Conservation (phyloP, 202 grass and related monocot genomes). For the Brachypodium distachyon region DNA sequence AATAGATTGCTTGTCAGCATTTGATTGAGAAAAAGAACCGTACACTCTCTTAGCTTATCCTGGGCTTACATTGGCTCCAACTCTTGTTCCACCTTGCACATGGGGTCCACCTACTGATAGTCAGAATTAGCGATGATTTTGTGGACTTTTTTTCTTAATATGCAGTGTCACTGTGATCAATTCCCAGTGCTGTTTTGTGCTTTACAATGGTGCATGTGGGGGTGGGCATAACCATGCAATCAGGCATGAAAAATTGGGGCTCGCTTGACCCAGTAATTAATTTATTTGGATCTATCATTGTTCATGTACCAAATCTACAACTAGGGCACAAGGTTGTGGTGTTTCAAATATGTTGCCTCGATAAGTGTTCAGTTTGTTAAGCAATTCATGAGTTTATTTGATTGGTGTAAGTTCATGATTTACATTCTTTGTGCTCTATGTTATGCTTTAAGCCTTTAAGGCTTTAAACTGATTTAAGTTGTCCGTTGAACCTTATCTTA, state of each 20-base stretch:
- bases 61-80: neutral
- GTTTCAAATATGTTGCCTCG: neutral
- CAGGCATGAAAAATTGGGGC: neutral
- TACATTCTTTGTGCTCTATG: neutral
- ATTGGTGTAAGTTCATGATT: neutral
- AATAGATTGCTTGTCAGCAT: neutral
- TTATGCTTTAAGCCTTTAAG: no score
- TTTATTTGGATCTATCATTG: neutral
- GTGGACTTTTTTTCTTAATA: neutral
- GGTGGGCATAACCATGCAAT: neutral
- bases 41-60: neutral
- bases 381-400: neutral
- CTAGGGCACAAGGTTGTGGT: neutral
- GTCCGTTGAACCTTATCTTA: neutral
- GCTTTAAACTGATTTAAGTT: neutral
- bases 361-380: neutral
- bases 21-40: neutral
- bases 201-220: neutral
- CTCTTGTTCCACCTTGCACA: neutral
- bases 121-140: neutral
- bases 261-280: neutral
- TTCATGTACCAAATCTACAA: constrained; percentile 4
- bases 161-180: neutral
- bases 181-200: neutral
- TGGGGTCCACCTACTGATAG: neutral